These are phyloP conservation scores for Vitis amurensis DNA, from an alignment of 164 flowering plant genomes.

Conservation along the genomic window DNA sequence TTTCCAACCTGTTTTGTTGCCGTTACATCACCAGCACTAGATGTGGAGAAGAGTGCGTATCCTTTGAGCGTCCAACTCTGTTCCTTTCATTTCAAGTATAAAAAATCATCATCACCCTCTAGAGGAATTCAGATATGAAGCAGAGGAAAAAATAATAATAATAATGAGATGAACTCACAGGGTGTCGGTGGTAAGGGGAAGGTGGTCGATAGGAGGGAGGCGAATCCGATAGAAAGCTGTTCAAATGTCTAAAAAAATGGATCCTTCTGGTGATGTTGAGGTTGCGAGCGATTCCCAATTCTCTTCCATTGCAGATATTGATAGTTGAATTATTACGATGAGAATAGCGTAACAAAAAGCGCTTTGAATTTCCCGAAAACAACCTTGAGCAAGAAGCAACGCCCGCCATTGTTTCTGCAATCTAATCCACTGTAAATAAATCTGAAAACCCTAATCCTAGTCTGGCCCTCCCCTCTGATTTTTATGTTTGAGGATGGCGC, in stretches of 20 bases:
- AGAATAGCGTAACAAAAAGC: not conserved
- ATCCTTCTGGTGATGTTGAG: not conserved
- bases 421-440: no score
- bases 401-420: no score
- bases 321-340: not conserved
- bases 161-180: constrained; percentile 12
- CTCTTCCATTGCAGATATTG: not conserved
- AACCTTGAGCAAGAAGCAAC: no score
- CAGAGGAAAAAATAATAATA: not conserved
- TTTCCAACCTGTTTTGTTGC: constrained; percentile 12
- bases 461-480: no score
- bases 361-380: not conserved
- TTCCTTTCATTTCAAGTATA: not conserved
- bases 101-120: not conserved
- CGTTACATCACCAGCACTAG: constrained; percentile 20
- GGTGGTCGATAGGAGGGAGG: constrained; percentile 4
- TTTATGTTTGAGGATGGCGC: no score
- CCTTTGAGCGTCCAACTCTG: constrained; percentile 41
- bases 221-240: constrained; percentile 37
- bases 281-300: not conserved
- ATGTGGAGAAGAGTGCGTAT: constrained; percentile 47
- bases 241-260: constrained; percentile 13
- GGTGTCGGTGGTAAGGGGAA: constrained; percentile 4
- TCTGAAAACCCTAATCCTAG: no score
- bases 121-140: not conserved